A percentile compares a stretch with the other conserved stretches of the same genome.
Evolutionary conservation across 2,329 filamentous ascomycete genomes (phyloP).

Genomic region (Pestalotiopsis sp.): DNA sequence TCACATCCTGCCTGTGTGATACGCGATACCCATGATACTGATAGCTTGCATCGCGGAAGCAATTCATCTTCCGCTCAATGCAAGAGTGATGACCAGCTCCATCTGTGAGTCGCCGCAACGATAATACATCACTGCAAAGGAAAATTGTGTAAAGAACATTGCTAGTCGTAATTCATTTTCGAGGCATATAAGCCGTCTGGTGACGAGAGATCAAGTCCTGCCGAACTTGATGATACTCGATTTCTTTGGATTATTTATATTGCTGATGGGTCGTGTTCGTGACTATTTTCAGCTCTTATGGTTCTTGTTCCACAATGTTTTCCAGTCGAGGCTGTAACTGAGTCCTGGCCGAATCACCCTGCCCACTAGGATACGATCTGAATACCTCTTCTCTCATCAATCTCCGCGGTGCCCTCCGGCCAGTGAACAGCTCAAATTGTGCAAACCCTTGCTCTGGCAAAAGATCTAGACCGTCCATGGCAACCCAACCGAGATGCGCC

Average conservation of each 20-base stretch:
- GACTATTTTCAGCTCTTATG: slow-evolving; percentile 22
- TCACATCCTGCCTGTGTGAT: too few relatives aligned
- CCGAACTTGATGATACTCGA: background rate
- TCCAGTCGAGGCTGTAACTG: slow-evolving; percentile 43
- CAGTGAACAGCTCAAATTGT: slow-evolving; percentile 81
- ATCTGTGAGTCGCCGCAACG: too few relatives aligned
- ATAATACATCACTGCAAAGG: too few relatives aligned
- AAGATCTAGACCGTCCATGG: slow-evolving; percentile 76
- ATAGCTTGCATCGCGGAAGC: too few relatives aligned
- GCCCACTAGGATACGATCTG: slow-evolving; percentile 44
- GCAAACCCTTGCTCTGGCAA: slow-evolving; percentile 80
- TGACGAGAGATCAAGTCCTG: too few relatives aligned
- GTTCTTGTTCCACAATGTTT: slow-evolving; percentile 42
- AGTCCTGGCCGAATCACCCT: slow-evolving; percentile 40
- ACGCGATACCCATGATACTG: too few relatives aligned
- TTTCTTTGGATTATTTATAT: background rate
- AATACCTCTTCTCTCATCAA: slow-evolving; percentile 71
- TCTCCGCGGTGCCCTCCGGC: slow-evolving; percentile 67
- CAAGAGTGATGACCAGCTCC: too few relatives aligned
- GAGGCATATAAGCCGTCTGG: too few relatives aligned
- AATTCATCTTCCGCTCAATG: too few relatives aligned
- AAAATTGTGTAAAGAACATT: too few relatives aligned
- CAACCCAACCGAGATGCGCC: slow-evolving; percentile 68
- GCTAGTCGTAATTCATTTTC: too few relatives aligned
- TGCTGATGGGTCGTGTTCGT: background rate